Conservation (phyloP, 1,284 basidiomycete species). For the Cryptococcus maquisensis region DNA sequence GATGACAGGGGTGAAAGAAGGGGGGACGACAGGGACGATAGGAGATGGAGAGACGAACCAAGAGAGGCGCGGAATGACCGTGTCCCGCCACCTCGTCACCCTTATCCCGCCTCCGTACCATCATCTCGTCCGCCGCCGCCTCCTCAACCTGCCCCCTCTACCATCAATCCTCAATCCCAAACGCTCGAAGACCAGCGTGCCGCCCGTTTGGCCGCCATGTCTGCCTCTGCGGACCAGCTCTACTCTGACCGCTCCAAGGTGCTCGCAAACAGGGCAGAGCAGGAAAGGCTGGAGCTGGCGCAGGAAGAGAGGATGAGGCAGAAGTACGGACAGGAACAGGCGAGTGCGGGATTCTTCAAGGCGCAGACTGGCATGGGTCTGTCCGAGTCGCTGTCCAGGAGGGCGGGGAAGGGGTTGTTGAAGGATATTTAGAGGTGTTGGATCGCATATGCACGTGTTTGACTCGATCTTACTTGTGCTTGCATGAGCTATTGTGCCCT, state of each 20-base stretch:
- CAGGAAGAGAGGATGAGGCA: slow-evolving; percentile 33
- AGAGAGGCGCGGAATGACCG: slow-evolving; percentile 23
- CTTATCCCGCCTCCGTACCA: slow-evolving; percentile 14
- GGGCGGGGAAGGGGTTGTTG: slow-evolving; percentile 44
- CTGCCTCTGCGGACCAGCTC: slow-evolving; percentile 62
- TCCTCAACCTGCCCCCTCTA: slow-evolving; percentile 11
- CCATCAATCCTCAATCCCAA: background rate
- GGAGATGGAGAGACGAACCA: slow-evolving; percentile 10
- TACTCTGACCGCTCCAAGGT: slow-evolving; percentile 30
- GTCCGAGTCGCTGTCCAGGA: slow-evolving; percentile 38
- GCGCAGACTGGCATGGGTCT: slow-evolving; percentile 42
- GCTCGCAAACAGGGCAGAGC: slow-evolving; percentile 33
- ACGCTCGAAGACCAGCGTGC: slow-evolving; percentile 60
- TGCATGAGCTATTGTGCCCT: too few relatives aligned
- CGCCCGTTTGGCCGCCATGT: slow-evolving; percentile 81
- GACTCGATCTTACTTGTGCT: background rate
- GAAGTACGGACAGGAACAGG: slow-evolving; percentile 41
- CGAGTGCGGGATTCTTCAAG: slow-evolving; percentile 42
- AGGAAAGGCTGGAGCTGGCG: slow-evolving; percentile 32
- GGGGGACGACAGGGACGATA: slow-evolving; percentile 5
- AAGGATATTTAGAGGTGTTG: slow-evolving; percentile 30
- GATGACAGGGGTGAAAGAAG: background rate
- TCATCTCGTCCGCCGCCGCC: slow-evolving; percentile 13
- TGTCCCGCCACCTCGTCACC: slow-evolving; percentile 24
- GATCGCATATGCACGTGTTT: background rate